Evolutionary conservation across 169 alveolate species (phyloP).

Genomic region (Plasmodium inui): DNA sequence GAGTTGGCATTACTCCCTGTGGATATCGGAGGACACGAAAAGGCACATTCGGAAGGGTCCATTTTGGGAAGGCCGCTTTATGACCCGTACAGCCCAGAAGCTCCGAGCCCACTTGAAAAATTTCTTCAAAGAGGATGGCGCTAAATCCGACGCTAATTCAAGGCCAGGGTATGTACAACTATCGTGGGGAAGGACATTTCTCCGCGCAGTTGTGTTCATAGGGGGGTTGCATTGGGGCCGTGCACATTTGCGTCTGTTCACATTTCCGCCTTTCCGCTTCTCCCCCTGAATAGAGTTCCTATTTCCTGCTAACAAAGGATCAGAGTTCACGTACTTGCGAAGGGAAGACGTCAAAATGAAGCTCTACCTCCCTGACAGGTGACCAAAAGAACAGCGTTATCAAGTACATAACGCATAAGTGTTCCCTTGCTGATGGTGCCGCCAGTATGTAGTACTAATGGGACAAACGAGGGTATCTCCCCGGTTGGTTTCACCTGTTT

Average conservation of each 20-base stretch:
- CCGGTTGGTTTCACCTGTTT: not conserved
- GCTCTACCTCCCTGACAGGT: slow-evolving; percentile 74
- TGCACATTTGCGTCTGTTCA: not conserved
- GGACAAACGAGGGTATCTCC: not conserved
- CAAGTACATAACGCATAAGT: not conserved
- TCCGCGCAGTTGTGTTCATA: not conserved
- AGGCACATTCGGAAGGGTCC: not conserved
- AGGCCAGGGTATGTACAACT: slow-evolving; percentile 34
- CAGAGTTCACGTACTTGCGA: slow-evolving; percentile 63
- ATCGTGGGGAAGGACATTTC: not conserved
- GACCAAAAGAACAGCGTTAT: not conserved
- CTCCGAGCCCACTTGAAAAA: not conserved
- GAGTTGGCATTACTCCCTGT: not conserved
- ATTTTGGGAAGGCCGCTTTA: not conserved
- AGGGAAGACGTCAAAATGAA: slow-evolving; percentile 63
- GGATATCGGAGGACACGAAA: not conserved
- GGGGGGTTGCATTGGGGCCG: not conserved
- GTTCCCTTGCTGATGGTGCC: not conserved
- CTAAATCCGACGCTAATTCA: slow-evolving; percentile 61
- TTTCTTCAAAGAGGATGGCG: slow-evolving; percentile 28
- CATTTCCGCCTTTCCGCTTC: not conserved
- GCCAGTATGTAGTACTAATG: not conserved
- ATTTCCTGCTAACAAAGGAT: slow-evolving; percentile 70
- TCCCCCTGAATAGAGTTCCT: slow-evolving; percentile 18
- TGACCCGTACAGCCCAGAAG: not conserved